Conservation (phyloP, 805 yeast species). For the Metschnikowia orientalis region DNA sequence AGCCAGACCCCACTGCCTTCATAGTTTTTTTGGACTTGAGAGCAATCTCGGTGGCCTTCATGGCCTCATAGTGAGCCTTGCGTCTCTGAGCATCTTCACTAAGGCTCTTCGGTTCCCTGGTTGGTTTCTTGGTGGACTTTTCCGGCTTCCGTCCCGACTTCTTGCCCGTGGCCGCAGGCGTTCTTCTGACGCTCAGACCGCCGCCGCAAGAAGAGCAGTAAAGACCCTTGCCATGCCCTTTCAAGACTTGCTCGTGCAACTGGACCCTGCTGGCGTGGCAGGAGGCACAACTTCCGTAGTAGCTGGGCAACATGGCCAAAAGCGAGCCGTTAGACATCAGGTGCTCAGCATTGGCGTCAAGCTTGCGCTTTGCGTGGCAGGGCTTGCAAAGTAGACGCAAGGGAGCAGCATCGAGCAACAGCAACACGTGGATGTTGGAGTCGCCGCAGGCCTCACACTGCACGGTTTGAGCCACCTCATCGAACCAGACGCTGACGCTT, state of each 20-base stretch:
- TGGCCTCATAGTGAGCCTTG: constrained; percentile 33
- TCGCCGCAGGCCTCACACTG: constrained; percentile 57
- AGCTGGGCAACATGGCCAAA: constrained; percentile 44
- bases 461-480: constrained; percentile 35
- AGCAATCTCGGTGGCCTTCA: constrained; percentile 28
- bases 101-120: constrained; percentile 18
- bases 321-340: constrained; percentile 52
- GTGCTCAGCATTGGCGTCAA: constrained; percentile 46
- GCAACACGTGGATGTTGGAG: constrained; percentile 49
- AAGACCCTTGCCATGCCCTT: constrained; percentile 37
- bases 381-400: constrained; percentile 45
- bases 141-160: constrained; percentile 20
- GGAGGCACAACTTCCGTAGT: no score
- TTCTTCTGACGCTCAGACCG: no score
- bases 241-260: constrained; percentile 18
- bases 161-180: no score
- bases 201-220: no score
- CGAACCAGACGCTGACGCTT: constrained; percentile 28
- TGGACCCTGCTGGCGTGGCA: no score
- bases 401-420: constrained; percentile 51
- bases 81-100: constrained; percentile 34
- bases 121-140: no score
- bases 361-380: constrained; percentile 35
- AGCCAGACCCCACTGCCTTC: constrained; percentile 34
- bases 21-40: constrained; percentile 37